Evolutionary conservation across 257 asterid genomes (phyloP).

Genomic region (Solanum pimpinellifolium): DNA sequence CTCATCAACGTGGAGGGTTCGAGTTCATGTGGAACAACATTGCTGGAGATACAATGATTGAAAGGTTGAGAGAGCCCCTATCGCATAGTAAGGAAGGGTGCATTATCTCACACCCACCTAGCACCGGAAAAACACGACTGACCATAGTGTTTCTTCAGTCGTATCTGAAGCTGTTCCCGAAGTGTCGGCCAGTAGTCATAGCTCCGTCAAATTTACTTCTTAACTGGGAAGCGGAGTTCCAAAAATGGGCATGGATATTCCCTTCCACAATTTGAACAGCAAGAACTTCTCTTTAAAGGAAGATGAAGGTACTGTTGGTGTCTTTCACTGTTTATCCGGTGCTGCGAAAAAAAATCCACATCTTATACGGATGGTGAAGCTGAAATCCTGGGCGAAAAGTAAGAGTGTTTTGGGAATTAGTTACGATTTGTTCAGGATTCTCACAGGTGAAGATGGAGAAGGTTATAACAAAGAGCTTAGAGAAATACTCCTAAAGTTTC

Average conservation of each 20-base stretch:
- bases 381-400: background rate
- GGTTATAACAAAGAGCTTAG: slow-evolving; percentile 2
- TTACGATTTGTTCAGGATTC: slow-evolving; percentile 38
- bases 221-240: background rate
- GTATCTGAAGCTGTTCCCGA: background rate
- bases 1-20: slow-evolving; percentile 60
- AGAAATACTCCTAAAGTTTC: slow-evolving; percentile 37
- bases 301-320: background rate
- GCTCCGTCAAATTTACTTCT: background rate
- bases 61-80: background rate
- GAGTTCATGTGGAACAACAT: slow-evolving; percentile 42
- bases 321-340: background rate
- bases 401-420: slow-evolving; percentile 45
- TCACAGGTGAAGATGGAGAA: slow-evolving; percentile 21
- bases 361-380: background rate
- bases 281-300: background rate
- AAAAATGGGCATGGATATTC: background rate
- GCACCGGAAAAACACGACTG: background rate
- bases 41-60: background rate
- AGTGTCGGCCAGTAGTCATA: background rate
- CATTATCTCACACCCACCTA: background rate
- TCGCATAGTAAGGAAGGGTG: background rate
- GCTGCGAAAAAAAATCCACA: background rate
- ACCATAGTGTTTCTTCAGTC: background rate
- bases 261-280: background rate